A percentile compares a stretch with the other conserved stretches of the same genome.
Evolutionary conservation across 169 alveolate genomes (phyloP).

Genomic region (Theileria orientalis): DNA sequence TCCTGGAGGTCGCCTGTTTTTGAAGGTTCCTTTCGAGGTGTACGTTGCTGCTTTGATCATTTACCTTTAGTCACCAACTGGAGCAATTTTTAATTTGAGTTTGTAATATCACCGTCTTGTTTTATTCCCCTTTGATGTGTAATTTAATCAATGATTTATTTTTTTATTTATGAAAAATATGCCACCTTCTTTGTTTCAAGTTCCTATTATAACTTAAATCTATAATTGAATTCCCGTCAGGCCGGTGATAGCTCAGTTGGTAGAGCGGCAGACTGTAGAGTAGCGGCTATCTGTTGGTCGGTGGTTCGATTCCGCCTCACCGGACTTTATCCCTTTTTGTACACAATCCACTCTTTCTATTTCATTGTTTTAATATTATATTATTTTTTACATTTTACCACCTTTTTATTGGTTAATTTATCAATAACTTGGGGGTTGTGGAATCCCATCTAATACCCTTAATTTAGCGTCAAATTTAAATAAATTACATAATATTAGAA

Average conservation of each 20-base stretch:
- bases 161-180: no score
- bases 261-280: constrained; percentile 96
- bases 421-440: no score
- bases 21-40: constrained; percentile 55
- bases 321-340: constrained; percentile 80
- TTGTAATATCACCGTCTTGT: background rate
- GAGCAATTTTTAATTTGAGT: constrained; percentile 29
- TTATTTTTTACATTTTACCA: background rate
- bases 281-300: constrained; percentile 92
- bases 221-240: constrained; percentile 1
- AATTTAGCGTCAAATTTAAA: background rate
- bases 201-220: background rate
- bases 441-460: background rate
- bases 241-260: constrained; percentile 96
- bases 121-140: background rate
- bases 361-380: background rate
- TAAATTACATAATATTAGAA: background rate
- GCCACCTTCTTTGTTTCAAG: background rate
- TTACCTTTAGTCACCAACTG: constrained; percentile 34
- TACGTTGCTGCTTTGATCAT: constrained; percentile 4
- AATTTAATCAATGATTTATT: background rate
- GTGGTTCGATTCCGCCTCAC: constrained; percentile 96
- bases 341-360: background rate
- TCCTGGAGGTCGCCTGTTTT: constrained; percentile 52
- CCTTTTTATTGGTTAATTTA: background rate